These are phyloP conservation scores for Dioscorea alata DNA, from an alignment of 106 monocot species.

Conservation along the genomic window DNA sequence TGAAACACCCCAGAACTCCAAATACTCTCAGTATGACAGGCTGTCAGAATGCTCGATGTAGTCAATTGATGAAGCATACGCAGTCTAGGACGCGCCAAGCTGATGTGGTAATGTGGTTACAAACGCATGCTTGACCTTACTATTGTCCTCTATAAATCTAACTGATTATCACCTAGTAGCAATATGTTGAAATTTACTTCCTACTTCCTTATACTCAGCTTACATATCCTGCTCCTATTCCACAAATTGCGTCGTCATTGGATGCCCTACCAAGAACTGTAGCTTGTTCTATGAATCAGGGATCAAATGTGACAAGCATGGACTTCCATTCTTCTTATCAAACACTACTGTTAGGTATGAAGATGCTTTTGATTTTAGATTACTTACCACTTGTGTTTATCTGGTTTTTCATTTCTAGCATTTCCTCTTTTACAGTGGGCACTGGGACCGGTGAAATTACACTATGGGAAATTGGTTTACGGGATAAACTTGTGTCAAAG, in stretches of 20 bases:
- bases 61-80: conserved; percentile 46
- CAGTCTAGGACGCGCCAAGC: conserved; percentile 27
- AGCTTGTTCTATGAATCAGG: conserved; percentile 52
- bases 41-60: conserved; percentile 43
- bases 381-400: too few species aligned
- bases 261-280: conserved; percentile 54
- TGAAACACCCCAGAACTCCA: conserved; percentile 48
- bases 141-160: background rate
- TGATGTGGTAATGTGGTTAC: conserved; percentile 36
- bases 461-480: conserved; percentile 65
- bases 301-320: conserved; percentile 69
- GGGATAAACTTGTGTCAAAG: conserved; percentile 49
- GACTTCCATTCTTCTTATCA: conserved; percentile 69
- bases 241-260: conserved; percentile 44
- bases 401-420: background rate
- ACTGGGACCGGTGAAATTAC: conserved; percentile 52
- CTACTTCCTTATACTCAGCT: conserved; percentile 16
- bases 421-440: conserved; percentile 31
- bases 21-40: conserved; percentile 33
- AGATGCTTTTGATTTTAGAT: too few species aligned
- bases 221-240: conserved; percentile 37
- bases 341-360: conserved; percentile 49
- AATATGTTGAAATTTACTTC: too few species aligned
- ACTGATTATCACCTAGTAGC: too few species aligned
- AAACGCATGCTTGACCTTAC: background rate